Base-by-base conservation (phyloP, 495 filamentous ascomycete species). In the Aspergillus olivimuriae region DNA sequence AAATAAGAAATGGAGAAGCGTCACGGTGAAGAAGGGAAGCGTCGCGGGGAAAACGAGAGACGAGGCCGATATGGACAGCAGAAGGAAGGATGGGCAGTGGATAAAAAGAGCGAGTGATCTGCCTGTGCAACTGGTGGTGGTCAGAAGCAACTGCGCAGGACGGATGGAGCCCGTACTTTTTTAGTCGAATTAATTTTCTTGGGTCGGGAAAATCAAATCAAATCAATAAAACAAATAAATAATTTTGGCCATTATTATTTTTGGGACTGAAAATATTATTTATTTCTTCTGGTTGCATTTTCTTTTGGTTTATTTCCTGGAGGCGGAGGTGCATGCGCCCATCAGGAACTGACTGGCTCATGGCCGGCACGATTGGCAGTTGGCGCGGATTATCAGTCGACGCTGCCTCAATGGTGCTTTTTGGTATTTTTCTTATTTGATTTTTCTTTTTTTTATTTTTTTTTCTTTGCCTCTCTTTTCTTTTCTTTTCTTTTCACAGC, bases 51-150 rank as follows among this genome's bases (percentile, higher is more conserved):
- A 60, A 63, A 60, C 55, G 63, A 64, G 62, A 65, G 57, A 66
- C 56, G 56, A 47, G 58, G 48, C 50, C 54, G 56, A 60, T 58
- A 52, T 53, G 46, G 48, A 44, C 54, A 46, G 45, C 44, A 43
- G 40, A 50, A 46, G 52, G 55, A 55, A 45, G 57, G 50, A 58
- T 53, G 44, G 43, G 50, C 45, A 52, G 61, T 69, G 64, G 63
- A 65, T 66, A 66, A 68, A 63, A 70, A 20, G 56, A 51, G 47
- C 34, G 57, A 61, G 50, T 67, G 66, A 70, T 70, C 66, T 70
- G 60, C 66, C 51, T 60, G 62, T 60, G 57, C 56, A 50, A 41
- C 35, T 50, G 51, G 58, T 59, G 47, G 55, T 52, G 53, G 55
- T 51, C 56, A 53, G 55, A 52, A 40, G 58, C n/a, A n/a, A n/a